Evolutionary conservation across 108 stramenopile genomes (phyloP).

Genomic region (Skeletonema costatum): DNA sequence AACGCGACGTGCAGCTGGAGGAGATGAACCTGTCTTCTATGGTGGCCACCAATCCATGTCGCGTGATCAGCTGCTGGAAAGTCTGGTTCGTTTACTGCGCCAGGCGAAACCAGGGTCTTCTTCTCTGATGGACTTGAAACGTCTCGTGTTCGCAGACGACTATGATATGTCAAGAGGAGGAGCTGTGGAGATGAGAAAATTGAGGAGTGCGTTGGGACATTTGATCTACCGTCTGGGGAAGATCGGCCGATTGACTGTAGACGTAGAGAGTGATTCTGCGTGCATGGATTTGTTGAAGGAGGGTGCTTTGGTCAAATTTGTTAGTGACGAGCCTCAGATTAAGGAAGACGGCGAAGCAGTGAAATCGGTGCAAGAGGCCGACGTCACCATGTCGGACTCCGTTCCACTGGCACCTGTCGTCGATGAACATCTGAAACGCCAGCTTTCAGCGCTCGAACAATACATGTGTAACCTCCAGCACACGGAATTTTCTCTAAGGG

Average conservation of each 20-base stretch:
- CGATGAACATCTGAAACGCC: slow-evolving; percentile 17
- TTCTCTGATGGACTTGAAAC: slow-evolving; percentile 55
- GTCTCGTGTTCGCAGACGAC: slow-evolving; percentile 47
- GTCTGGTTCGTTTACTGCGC: slow-evolving; percentile 58
- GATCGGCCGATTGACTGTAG: slow-evolving; percentile 43
- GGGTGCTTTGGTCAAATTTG: slow-evolving; percentile 36
- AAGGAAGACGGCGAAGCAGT: not conserved
- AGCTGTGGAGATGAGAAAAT: slow-evolving; percentile 65
- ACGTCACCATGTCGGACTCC: not conserved
- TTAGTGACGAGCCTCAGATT: not conserved
- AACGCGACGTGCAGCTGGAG: slow-evolving; percentile 32
- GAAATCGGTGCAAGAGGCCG: slow-evolving; percentile 6
- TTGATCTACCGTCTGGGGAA: slow-evolving; percentile 71
- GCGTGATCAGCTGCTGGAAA: slow-evolving; percentile 74
- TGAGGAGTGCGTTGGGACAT: slow-evolving; percentile 70
- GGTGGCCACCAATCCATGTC: slow-evolving; percentile 71
- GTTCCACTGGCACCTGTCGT: not conserved
- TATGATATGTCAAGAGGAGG: slow-evolving; percentile 57
- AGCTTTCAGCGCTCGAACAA: slow-evolving; percentile 43
- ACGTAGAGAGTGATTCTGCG: slow-evolving; percentile 46
- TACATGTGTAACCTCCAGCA: slow-evolving; percentile 67
- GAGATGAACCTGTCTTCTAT: slow-evolving; percentile 66
- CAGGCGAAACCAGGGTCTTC: slow-evolving; percentile 44
- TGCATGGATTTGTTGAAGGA: slow-evolving; percentile 41
- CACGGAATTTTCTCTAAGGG: slow-evolving; percentile 66